A percentile compares a stretch with the other conserved stretches of the same genome.
Conservation (phyloP, 768 basidiomycete species). For the Calocybe gangraenosa region DNA sequence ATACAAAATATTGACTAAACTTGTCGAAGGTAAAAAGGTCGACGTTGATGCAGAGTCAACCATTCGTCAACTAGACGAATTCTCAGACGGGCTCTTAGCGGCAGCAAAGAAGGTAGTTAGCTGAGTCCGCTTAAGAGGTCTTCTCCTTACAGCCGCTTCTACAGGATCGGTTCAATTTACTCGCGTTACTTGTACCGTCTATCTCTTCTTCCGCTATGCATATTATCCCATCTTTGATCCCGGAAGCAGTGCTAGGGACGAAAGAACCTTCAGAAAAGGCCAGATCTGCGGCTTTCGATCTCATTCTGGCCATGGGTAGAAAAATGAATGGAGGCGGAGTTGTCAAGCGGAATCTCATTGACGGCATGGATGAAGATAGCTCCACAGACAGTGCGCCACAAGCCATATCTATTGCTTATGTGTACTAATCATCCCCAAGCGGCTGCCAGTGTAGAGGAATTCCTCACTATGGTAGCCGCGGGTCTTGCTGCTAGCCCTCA, state of each 20-base stretch:
- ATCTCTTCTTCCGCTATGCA: constrained; percentile 74
- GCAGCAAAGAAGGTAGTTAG: constrained; percentile 79
- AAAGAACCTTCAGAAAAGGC: constrained; percentile 97
- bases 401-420: constrained; percentile 15
- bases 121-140: background rate
- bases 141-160: constrained; percentile 9
- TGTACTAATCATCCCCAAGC: constrained; percentile 28
- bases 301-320: constrained; percentile 86
- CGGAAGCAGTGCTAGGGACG: constrained; percentile 91
- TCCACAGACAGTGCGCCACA: constrained; percentile 42
- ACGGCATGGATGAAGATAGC: constrained; percentile 78
- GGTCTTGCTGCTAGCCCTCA: constrained; percentile 92
- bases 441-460: constrained; percentile 81
- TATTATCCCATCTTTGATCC: constrained; percentile 82
- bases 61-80: constrained; percentile 60
- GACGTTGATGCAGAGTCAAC: constrained; percentile 50
- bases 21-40: constrained; percentile 64
- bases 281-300: constrained; percentile 82
- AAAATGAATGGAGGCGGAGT: constrained; percentile 89
- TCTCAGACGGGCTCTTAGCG: constrained; percentile 60
- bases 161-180: constrained; percentile 80
- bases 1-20: constrained; percentile 80
- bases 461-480: constrained; percentile 94
- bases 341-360: constrained; percentile 70
- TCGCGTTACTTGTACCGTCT: constrained; percentile 61